Conservation (phyloP, 495 filamentous ascomycete genomes). For the Friedmanniomyces simplex region DNA sequence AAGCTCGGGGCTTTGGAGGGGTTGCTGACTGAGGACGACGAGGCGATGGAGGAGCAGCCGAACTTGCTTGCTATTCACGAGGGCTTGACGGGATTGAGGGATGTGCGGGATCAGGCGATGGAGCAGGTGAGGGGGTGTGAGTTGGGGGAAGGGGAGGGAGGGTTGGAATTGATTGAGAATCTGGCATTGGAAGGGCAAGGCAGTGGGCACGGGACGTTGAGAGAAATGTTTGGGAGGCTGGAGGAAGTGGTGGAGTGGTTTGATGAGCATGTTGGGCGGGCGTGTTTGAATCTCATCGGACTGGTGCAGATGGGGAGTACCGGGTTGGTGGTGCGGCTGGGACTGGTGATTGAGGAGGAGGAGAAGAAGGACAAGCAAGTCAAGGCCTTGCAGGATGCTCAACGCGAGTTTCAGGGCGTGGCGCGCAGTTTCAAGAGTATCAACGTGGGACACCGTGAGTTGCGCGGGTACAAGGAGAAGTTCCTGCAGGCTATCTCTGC, state of each 20-base stretch:
- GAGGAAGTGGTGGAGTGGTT: slow-evolving; percentile 86
- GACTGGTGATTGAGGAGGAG: slow-evolving; percentile 85
- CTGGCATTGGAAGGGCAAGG: slow-evolving; percentile 43
- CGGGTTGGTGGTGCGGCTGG: slow-evolving; percentile 80
- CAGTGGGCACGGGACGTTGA: slow-evolving; percentile 51
- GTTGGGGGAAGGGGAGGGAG: slow-evolving; percentile 21
- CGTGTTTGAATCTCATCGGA: slow-evolving; percentile 82
- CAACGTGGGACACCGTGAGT: slow-evolving; percentile 75
- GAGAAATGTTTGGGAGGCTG: slow-evolving; percentile 79
- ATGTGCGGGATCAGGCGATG: slow-evolving; percentile 92
- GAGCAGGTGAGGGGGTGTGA: slow-evolving; percentile 50
- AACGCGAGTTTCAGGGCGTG: slow-evolving; percentile 89
- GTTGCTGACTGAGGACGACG: slow-evolving; percentile 70
- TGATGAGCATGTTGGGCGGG: slow-evolving; percentile 81
- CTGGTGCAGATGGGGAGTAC: slow-evolving; percentile 73
- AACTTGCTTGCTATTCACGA: slow-evolving; percentile 84
- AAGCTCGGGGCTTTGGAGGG: slow-evolving; percentile 61
- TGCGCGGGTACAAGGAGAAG: slow-evolving; percentile 95
- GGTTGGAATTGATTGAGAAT: slow-evolving; percentile 34
- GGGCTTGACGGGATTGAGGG: slow-evolving; percentile 77
- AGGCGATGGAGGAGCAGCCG: slow-evolving; percentile 79
- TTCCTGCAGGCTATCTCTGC: slow-evolving; percentile 72
- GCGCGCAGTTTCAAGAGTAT: slow-evolving; percentile 90
- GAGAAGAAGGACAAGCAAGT: slow-evolving; percentile 91
- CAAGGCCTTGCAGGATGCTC: slow-evolving; percentile 79